Conservation (phyloP, 768 basidiomycete genomes). For the Phylloporus sp. region DNA sequence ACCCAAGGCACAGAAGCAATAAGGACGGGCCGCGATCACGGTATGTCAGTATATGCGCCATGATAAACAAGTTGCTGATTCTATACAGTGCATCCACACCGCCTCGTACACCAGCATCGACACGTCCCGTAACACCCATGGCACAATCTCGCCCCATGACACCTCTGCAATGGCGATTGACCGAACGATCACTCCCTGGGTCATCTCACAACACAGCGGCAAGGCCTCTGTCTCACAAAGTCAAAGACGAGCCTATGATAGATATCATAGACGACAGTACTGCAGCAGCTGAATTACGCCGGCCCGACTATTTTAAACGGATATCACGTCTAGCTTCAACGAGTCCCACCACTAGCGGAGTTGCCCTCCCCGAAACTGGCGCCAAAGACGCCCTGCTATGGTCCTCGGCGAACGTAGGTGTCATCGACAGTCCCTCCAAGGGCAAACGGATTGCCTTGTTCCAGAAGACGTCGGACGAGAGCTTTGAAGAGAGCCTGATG, state of each 20-base stretch:
- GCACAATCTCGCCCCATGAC: constrained; percentile 11
- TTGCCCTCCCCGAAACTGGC: constrained; percentile 10
- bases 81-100: constrained; percentile 17
- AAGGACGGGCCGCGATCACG: constrained; percentile 6
- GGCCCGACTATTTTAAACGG: constrained; percentile 72
- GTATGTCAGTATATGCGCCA: constrained; percentile 8
- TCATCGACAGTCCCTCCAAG: constrained; percentile 67
- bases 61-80: not conserved
- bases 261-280: no score
- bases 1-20: constrained; percentile 6
- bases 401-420: constrained; percentile 43
- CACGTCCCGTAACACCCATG: constrained; percentile 14
- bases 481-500: constrained; percentile 81
- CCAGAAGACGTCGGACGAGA: constrained; percentile 79
- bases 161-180: constrained; percentile 4
- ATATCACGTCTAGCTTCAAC: constrained; percentile 44
- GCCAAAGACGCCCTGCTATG: constrained; percentile 16
- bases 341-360: constrained; percentile 24
- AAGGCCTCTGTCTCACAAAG: not conserved
- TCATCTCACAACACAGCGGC: not conserved
- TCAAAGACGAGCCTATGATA: constrained; percentile 38
- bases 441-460: constrained; percentile 72
- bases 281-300: constrained; percentile 57
- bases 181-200: not conserved
- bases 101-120: constrained; percentile 9